Evolutionary conservation across 1,139 yeast genomes (phyloP).

Genomic region (Suhomyces anneliseae): DNA sequence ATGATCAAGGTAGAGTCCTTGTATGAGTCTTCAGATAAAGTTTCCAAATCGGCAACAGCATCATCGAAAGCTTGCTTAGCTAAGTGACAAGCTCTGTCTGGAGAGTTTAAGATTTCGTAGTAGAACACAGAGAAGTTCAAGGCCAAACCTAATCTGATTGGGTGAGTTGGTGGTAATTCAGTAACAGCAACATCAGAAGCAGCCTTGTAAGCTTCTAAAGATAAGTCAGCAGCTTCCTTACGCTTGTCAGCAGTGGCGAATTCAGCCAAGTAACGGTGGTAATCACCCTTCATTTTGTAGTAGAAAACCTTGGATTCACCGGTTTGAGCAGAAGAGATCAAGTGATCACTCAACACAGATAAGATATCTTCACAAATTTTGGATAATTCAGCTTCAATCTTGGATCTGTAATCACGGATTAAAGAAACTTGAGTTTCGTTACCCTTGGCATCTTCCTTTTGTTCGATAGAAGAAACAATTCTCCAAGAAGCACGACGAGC

Average conservation of each 20-base stretch:
- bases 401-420: slow-evolving; percentile 92
- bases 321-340: slow-evolving; percentile 91
- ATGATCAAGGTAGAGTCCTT: slow-evolving; percentile 97
- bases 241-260: slow-evolving; percentile 90
- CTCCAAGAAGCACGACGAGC: slow-evolving; percentile 99
- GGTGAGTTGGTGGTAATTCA: slow-evolving; percentile 97
- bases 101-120: slow-evolving; percentile 96
- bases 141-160: slow-evolving; percentile 96
- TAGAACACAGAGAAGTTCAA: slow-evolving; percentile 97
- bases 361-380: slow-evolving; percentile 94
- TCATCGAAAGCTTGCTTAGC: slow-evolving; percentile 99
- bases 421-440: slow-evolving; percentile 83
- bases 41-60: slow-evolving; percentile 97
- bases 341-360: slow-evolving; percentile 80
- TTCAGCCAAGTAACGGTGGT: slow-evolving; percentile 98
- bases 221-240: slow-evolving; percentile 87
- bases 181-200: slow-evolving; percentile 97
- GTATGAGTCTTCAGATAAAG: slow-evolving; percentile 95
- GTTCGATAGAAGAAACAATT: slow-evolving; percentile 96
- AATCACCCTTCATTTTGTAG: slow-evolving; percentile 99
- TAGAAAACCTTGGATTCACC: slow-evolving; percentile 98
- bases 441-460: slow-evolving; percentile 96
- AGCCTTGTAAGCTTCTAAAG: slow-evolving; percentile 90
- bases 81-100: slow-evolving; percentile 97
- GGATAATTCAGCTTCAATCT: slow-evolving; percentile 90